Percentiles rank a stretch among this genome's conserved stretches.
Conservation (phyloP, 2,329 filamentous ascomycete species). For the Claviceps fusiformis region DNA sequence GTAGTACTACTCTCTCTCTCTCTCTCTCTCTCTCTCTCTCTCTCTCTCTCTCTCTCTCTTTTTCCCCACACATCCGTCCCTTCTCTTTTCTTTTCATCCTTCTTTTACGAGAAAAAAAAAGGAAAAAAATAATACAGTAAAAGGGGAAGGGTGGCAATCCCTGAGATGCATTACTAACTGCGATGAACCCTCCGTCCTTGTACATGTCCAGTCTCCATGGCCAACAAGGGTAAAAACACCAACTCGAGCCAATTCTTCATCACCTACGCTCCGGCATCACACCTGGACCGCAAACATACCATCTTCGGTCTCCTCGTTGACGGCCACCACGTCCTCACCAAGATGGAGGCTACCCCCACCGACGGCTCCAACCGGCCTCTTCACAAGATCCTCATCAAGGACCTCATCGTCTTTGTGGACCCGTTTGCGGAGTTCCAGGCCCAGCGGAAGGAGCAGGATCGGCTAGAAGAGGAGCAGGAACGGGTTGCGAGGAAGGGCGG, state of each 20-base stretch:
- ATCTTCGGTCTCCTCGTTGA: conserved; percentile 81
- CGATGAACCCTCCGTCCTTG: neutral
- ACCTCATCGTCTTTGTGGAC: conserved; percentile 78
- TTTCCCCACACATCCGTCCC: neutral
- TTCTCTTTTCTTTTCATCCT: neutral
- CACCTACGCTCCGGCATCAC: conserved; percentile 69
- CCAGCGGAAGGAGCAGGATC: conserved; percentile 53
- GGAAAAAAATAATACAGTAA: neutral
- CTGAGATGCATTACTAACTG: neutral
- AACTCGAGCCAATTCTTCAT: conserved; percentile 95
- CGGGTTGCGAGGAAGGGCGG: conserved; percentile 52
- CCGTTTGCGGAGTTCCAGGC: conserved; percentile 90
- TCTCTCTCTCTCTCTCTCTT: too few species aligned
- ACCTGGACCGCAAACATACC: conserved; percentile 93
- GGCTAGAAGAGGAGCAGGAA: conserved; percentile 41
- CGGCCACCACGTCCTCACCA: conserved; percentile 55
- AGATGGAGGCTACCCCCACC: conserved; percentile 64
- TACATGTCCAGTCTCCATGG: conserved; percentile 52
- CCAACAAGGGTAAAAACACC: conserved; percentile 96
- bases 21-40: too few species aligned
- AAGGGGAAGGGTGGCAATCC: neutral
- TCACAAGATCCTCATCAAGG: conserved; percentile 66
- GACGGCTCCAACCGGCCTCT: conserved; percentile 65
- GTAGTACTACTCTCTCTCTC: too few species aligned
- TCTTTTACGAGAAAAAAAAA: neutral